Evolutionary conservation across 2,329 filamentous ascomycete genomes (phyloP), one percentile per base, ranked within the genome.

Genomic region (Emergomyces pasteurianus): DNA sequence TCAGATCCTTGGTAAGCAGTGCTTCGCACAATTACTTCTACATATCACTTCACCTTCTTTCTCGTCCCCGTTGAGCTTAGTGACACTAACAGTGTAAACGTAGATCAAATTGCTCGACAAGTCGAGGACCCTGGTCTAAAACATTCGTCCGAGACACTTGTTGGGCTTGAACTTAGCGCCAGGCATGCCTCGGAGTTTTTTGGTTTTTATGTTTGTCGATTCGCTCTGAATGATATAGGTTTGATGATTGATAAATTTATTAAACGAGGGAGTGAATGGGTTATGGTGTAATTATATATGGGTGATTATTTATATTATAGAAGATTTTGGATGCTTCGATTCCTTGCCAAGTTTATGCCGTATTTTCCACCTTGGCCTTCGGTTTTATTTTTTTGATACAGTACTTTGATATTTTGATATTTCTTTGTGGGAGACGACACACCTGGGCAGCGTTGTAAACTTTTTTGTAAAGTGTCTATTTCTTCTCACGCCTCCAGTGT

Each of bases 111-210:
- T 73, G 90, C 92, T 59, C 88, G 92, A 66, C 92, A 96, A 78
- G 91, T 96, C 54, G 92, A 96, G 72, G 92, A 97, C 71, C 92
- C 92, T 6, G 92, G 92, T 10, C 82, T 97, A 60, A 89, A 89
- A 67, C 90, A 94, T 74, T 91, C 90, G 21, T 92, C 92, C 67
- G 91, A 90, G 69, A 97, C 94, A 9, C 92, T 96, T 71, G 92
- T 99, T 59, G 94, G 94, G 10, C 83, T 99, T 40, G 94, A 99
- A 75, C 82, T 99, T 47, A 94, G 90, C 72, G 91, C 91, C 42
- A 85, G 92, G 47, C 92, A 96, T 73, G 94, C 92, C 8, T 90
- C 92, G 40, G 94, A 99, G 75, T 99, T 99, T 75, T 99, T 99
- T 73, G 92, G 88, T 18, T 96, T 99, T 74, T 97, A 94, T 73